Evolutionary conservation across 305 asterid genomes (phyloP).

Genomic region (Fraxinus dipetala): DNA sequence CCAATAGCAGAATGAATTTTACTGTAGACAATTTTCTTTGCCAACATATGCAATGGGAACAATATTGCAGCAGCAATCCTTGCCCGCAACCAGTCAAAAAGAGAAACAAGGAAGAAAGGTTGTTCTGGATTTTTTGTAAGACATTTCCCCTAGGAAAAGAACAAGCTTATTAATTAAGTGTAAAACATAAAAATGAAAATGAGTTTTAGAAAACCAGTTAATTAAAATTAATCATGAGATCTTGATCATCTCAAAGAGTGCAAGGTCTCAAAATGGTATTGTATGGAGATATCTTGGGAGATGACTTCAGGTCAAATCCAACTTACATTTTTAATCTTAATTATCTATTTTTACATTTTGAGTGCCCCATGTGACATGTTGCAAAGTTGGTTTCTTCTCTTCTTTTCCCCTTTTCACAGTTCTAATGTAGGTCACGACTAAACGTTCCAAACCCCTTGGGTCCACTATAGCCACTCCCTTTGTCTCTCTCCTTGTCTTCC

Average conservation of each 20-base stretch:
- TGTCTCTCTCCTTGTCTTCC: not conserved
- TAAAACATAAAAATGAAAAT: constrained; percentile 15
- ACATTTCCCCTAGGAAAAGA: constrained; percentile 67
- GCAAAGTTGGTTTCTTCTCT: not conserved
- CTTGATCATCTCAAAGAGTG: not conserved
- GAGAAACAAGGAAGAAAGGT: constrained; percentile 58
- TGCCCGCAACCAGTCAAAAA: constrained; percentile 72
- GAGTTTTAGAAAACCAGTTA: constrained; percentile 6
- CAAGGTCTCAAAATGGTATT: not conserved
- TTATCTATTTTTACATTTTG: not conserved
- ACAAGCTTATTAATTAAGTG: constrained; percentile 18
- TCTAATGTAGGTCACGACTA: not conserved
- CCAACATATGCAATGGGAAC: constrained; percentile 74
- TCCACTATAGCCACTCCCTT: not conserved
- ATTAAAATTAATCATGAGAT: not conserved
- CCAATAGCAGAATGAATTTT: constrained; percentile 79
- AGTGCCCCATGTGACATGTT: not conserved
- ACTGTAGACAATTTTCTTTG: constrained; percentile 71
- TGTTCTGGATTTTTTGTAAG: constrained; percentile 60
- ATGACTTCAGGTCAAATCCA: not conserved
- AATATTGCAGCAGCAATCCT: constrained; percentile 55
- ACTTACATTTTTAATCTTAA: not conserved
- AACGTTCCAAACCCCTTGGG: not conserved
- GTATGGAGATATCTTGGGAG: not conserved
- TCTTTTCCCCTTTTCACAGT: not conserved